Conservation (phyloP, 495 filamentous ascomycete species). For the Xylaria scruposa region DNA sequence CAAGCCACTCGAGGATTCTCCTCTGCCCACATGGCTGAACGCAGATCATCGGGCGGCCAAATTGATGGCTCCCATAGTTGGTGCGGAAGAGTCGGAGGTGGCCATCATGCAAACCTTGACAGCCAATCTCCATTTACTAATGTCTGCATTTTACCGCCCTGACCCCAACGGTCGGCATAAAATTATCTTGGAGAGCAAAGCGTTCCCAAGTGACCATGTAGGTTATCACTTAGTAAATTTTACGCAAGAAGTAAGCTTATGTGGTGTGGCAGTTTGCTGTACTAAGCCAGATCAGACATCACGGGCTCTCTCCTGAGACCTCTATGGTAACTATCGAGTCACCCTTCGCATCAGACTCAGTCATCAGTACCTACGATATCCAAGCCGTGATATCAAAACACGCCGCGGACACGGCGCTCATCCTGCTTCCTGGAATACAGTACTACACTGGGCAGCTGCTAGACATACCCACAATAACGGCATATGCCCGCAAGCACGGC, state of each 20-base stretch:
- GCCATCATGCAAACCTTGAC: slow-evolving; percentile 95
- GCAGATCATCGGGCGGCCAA: slow-evolving; percentile 74
- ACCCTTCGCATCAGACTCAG: slow-evolving; percentile 51
- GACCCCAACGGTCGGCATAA: slow-evolving; percentile 74
- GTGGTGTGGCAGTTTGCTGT: slow-evolving; percentile 72
- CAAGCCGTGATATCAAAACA: slow-evolving; percentile 77
- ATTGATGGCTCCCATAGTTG: slow-evolving; percentile 83
- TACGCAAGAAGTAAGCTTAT: slow-evolving; percentile 5
- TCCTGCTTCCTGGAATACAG: slow-evolving; percentile 90
- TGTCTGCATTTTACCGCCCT: slow-evolving; percentile 91
- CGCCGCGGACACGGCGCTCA: slow-evolving; percentile 74
- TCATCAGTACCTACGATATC: slow-evolving; percentile 75
- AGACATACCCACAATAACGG: slow-evolving; percentile 85
- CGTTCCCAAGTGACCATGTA: slow-evolving; percentile 92
- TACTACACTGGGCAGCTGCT: slow-evolving; percentile 95
- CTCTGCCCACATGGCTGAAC: slow-evolving; percentile 80
- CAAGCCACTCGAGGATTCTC: slow-evolving; percentile 74
- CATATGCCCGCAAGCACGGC: slow-evolving; percentile 73
- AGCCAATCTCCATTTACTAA: slow-evolving; percentile 86
- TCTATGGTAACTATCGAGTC: slow-evolving; percentile 82
- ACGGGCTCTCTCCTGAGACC: slow-evolving; percentile 68
- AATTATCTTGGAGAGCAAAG: slow-evolving; percentile 91
- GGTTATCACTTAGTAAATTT: slow-evolving; percentile 23
- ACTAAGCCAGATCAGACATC: slow-evolving; percentile 84
- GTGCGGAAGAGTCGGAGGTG: slow-evolving; percentile 80